Base-by-base conservation (phyloP, 1,284 basidiomycete species). In the Pseudozyma hubeiensis region DNA sequence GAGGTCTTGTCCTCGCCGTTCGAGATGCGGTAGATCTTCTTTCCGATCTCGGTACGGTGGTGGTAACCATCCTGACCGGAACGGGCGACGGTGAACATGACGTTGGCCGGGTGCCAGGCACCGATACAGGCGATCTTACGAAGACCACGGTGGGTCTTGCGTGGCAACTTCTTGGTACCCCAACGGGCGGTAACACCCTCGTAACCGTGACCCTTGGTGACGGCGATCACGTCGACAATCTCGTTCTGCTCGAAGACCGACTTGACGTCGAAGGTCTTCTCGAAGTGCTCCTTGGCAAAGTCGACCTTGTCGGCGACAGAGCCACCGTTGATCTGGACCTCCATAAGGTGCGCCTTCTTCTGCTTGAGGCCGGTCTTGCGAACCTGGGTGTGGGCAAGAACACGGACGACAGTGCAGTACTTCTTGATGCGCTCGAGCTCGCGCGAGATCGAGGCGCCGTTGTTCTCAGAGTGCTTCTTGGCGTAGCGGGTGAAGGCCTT, bases 261-360 rank as follows among this genome's bases (percentile, higher is more conserved):
- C 72, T 86, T 85, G 81, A 97, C 90, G 84, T 94, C 92, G 80
- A 99, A 88, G 56, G 93, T 92, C 90, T 99, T 98, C 89, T 99
- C 97, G 84, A 99, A 99, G 86, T 98, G 88, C 56, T 90, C 91
- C 82, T 95, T 91, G 78, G 95, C 93, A 84, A 92, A 99, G 86
- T 95, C 93, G 86, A 99, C 95, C 90, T 99, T 99, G 89, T 99
- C 96, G 48, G 94, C 89, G 78, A 98, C 86, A 45, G 92, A 93
- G 74, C 97, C 97, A 87, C 97, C 97, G 88, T 99, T 99, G 85
- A 99, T 91, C 88, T 99, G 96, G 86, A 99, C 96, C 89, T 99
- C 97, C 95, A 98, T 98, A 58, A 99, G 90, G 88, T 99, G 96
- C 40, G 96, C 96, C 90, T 96, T 99, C 93, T 99, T 99, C 89